phyloP scores from a whole-genome alignment of 2,329 filamentous ascomycete species.

The Paecilomyces sp. region DNA sequence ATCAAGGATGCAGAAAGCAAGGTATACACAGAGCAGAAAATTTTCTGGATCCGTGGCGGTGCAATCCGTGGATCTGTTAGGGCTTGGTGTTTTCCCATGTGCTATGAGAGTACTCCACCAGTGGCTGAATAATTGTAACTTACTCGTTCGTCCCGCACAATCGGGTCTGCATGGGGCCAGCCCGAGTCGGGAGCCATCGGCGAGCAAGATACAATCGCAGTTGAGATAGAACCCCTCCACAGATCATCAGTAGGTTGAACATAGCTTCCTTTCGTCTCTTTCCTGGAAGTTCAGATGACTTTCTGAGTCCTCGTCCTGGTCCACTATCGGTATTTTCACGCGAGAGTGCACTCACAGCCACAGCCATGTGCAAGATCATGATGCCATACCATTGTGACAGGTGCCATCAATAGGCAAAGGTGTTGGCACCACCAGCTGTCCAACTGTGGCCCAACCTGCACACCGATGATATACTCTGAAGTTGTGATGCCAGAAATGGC shows the following conservation, averaged over 20 bases:
- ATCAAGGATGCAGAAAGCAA: background rate
- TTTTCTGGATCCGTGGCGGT: background rate
- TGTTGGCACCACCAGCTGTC: too few relatives aligned
- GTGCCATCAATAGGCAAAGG: background rate
- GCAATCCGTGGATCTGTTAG: background rate
- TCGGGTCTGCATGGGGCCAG: background rate
- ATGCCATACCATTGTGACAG: background rate
- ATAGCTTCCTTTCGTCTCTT: background rate
- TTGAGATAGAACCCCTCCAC: background rate
- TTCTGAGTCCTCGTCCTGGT: background rate
- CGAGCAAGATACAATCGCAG: background rate
- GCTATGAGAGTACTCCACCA: background rate
- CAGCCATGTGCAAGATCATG: background rate
- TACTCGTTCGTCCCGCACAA: background rate
- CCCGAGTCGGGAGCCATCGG: background rate
- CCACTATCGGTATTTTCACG: background rate
- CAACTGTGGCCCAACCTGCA: too few relatives aligned
- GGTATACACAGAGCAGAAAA: background rate
- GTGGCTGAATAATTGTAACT: background rate
- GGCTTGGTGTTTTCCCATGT: background rate
- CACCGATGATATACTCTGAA: too few relatives aligned
- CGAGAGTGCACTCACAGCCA: too few relatives aligned
- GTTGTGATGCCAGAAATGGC: too few relatives aligned
- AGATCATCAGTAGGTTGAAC: background rate
- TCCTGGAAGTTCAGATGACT: background rate